A percentile compares a stretch with the other conserved stretches of the same genome.
These are phyloP conservation scores for Lentinula boryana DNA, from an alignment of 768 basidiomycete species.

Conservation along the genomic window DNA sequence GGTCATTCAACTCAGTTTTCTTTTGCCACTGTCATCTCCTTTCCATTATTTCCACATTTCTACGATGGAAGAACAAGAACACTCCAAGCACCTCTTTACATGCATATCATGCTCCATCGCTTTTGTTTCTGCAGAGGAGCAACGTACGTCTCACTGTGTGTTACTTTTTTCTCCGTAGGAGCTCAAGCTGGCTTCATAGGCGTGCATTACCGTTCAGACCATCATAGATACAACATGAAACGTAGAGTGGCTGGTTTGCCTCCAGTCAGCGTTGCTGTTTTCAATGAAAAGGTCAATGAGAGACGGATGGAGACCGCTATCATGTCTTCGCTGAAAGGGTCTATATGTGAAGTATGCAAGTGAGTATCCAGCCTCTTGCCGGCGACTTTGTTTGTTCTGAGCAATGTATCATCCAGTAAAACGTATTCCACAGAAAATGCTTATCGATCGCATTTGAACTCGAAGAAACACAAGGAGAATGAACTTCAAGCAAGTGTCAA, in stretches of 20 bases:
- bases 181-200: constrained; percentile 35
- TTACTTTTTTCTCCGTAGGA: background rate
- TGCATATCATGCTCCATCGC: constrained; percentile 91
- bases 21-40: background rate
- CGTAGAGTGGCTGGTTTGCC: constrained; percentile 87
- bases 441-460: constrained; percentile 79
- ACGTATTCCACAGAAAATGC: constrained; percentile 85
- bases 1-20: constrained; percentile 9
- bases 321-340: constrained; percentile 50
- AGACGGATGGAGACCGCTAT: constrained; percentile 71
- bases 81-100: constrained; percentile 20
- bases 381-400: background rate
- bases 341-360: constrained; percentile 79
- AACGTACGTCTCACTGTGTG: constrained; percentile 46
- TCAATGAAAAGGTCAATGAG: constrained; percentile 87
- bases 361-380: constrained; percentile 31
- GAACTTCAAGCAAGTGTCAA: constrained; percentile 41
- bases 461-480: constrained; percentile 84
- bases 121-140: constrained; percentile 76
- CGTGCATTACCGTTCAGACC: constrained; percentile 86
- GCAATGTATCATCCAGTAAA: constrained; percentile 49
- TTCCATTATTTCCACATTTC: background rate
- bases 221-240: constrained; percentile 98
- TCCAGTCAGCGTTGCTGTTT: constrained; percentile 70
- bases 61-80: constrained; percentile 20